Base-by-base conservation (phyloP, 495 filamentous ascomycete genomes). In the Penicillium soppii region DNA sequence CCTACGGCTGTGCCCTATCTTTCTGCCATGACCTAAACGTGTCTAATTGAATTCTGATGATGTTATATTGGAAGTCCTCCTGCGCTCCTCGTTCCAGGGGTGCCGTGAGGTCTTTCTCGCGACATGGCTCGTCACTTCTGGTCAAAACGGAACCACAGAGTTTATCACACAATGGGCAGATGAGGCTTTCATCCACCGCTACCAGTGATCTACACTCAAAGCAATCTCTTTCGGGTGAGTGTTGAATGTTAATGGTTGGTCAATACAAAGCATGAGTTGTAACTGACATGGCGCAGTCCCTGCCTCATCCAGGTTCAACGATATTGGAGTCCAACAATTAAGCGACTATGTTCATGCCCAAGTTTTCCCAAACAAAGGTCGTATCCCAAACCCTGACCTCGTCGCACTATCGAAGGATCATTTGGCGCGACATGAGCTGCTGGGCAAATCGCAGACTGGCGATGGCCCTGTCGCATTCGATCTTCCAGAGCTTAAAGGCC, bases 271-370 rank as follows among this genome's bases (percentile, higher is more conserved):
- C 32, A 52, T 19, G 36, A 41, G 26, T 17, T 30, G 35, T 41
- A 33, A 49, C 65, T 73, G 20, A 72, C 50, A 39, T 5, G 7
- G 27, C 25, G 16, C 64, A 84, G 82, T 85, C 35, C 73, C 77
- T 21, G 78, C 83, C 27, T 59, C 73, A 26, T 73, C 86, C 29
- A 84, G 92, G 45, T 90, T 84, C 72, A 97, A 97, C 64, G 87
- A 94, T 48, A 89, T 99, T 56, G 89, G 90, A 20, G 90, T 99
- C 20, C 95, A 99, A 71, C 92, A 96, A 58, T 65, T 99, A 35
- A 94, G 89, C 74, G 76, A 77, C 47, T 78, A 86, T 77, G 80
- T 99, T 27, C 86, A 91, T 68, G 59, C 82, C 4, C 95, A 97
- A 67, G 74, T 98, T 35, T 98, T 98, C 64, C 76, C 74, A n/a